Conservation (phyloP, 495 filamentous ascomycete species). For the Penicillium paradoxum region DNA sequence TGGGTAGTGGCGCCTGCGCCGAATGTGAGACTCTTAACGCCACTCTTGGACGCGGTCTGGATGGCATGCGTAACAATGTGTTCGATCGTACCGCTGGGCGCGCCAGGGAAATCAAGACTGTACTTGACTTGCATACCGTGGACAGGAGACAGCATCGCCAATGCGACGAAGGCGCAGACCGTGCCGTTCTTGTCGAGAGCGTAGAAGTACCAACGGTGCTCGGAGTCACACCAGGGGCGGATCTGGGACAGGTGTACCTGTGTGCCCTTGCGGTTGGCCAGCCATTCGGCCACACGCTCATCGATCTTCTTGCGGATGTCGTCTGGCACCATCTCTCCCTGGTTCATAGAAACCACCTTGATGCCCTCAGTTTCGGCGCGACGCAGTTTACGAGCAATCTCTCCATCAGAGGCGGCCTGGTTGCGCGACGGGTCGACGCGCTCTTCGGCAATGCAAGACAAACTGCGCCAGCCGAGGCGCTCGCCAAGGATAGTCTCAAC, state of each 20-base stretch:
- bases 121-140: conserved; percentile 89
- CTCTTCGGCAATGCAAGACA: conserved; percentile 81
- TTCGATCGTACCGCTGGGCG: conserved; percentile 77
- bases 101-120: conserved; percentile 74
- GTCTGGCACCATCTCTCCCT: conserved; percentile 56
- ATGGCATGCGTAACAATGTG: conserved; percentile 72
- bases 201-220: conserved; percentile 79
- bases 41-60: conserved; percentile 56
- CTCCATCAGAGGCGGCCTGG: conserved; percentile 48
- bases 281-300: conserved; percentile 71
- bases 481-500: conserved; percentile 70
- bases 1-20: conserved; percentile 66
- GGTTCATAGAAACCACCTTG: conserved; percentile 60
- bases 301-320: conserved; percentile 62
- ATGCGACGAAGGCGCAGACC: conserved; percentile 65
- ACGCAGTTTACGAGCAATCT: conserved; percentile 65
- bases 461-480: conserved; percentile 74
- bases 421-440: conserved; percentile 62
- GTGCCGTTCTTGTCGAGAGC: conserved; percentile 60
- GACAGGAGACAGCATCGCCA: conserved; percentile 67
- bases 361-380: conserved; percentile 75
- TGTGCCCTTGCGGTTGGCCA: conserved; percentile 67
- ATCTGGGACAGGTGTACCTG: conserved; percentile 85
- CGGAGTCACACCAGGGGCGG: conserved; percentile 70
- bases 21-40: conserved; percentile 68